These are phyloP conservation scores for Chromera velia DNA, from an alignment of 73 alveolate species.

Conservation along the genomic window DNA sequence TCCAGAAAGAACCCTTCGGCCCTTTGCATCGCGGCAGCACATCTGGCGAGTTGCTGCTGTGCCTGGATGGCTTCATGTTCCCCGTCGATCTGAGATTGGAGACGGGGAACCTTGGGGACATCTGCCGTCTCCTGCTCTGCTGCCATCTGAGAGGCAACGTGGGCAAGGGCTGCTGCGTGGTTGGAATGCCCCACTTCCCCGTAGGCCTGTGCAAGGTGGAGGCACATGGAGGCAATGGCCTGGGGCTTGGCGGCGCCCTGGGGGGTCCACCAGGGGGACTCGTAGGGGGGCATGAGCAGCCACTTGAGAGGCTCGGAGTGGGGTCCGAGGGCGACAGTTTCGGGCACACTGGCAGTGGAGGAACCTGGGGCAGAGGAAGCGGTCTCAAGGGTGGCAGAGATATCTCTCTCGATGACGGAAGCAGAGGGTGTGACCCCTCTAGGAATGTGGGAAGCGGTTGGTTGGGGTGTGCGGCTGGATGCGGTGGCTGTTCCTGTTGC, in stretches of 20 bases:
- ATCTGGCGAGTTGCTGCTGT: neutral
- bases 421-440: too few species aligned
- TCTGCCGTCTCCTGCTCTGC: too few species aligned
- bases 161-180: neutral
- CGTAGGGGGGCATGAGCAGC: too few species aligned
- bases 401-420: too few species aligned
- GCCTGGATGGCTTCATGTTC: neutral
- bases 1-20: neutral
- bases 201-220: neutral
- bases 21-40: neutral
- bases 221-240: neutral
- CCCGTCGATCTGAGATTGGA: neutral
- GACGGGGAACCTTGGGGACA: too few species aligned
- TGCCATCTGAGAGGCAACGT: neutral
- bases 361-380: neutral
- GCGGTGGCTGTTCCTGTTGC: too few species aligned
- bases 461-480: too few species aligned
- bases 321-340: too few species aligned
- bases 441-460: too few species aligned
- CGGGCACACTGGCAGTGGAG: neutral
- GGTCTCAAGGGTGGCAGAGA: neutral
- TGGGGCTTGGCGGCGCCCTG: neutral
- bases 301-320: too few species aligned
- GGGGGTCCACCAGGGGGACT: neutral
- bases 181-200: neutral